Evolutionary conservation across 192 early-diverging fungal genomes (phyloP).

Genomic region (Backusella australiensis): DNA sequence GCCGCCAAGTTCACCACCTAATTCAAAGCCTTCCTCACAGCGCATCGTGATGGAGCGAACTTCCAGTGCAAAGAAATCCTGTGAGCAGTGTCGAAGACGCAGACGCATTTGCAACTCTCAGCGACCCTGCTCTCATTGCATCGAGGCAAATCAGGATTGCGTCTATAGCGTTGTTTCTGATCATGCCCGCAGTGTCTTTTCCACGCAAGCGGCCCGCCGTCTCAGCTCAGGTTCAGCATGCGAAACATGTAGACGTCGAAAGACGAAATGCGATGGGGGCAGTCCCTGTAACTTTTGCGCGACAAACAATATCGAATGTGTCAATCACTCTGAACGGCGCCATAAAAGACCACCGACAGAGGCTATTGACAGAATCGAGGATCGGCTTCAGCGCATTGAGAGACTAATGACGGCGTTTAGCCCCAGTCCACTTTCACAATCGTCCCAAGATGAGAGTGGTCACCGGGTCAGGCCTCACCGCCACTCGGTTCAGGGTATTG

Average conservation of each 20-base stretch:
- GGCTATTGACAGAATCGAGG: constrained; percentile 39
- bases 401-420: constrained; percentile 35
- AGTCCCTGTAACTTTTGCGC: constrained; percentile 32
- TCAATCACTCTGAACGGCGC: constrained; percentile 31
- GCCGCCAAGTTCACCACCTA: constrained; percentile 26
- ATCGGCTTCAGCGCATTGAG: constrained; percentile 35
- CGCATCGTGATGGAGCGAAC: constrained; percentile 20
- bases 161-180: constrained; percentile 31
- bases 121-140: constrained; percentile 32
- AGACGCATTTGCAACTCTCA: constrained; percentile 32
- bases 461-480: constrained; percentile 23
- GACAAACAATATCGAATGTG: constrained; percentile 29
- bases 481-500: constrained; percentile 37
- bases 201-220: constrained; percentile 20
- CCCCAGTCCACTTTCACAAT: constrained; percentile 25
- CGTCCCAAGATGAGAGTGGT: neutral
- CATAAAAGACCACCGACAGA: constrained; percentile 18
- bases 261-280: constrained; percentile 38
- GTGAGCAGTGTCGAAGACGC: constrained; percentile 30
- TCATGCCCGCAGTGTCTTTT: constrained; percentile 29
- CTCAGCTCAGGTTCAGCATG: constrained; percentile 35
- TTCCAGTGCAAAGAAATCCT: constrained; percentile 21
- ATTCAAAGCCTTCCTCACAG: constrained; percentile 6
- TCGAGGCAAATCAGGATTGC: constrained; percentile 26
- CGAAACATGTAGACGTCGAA: constrained; percentile 36